Evolutionary conservation across 169 alveolate genomes (phyloP).

Genomic region (Cryptosporidium meleagridis): DNA sequence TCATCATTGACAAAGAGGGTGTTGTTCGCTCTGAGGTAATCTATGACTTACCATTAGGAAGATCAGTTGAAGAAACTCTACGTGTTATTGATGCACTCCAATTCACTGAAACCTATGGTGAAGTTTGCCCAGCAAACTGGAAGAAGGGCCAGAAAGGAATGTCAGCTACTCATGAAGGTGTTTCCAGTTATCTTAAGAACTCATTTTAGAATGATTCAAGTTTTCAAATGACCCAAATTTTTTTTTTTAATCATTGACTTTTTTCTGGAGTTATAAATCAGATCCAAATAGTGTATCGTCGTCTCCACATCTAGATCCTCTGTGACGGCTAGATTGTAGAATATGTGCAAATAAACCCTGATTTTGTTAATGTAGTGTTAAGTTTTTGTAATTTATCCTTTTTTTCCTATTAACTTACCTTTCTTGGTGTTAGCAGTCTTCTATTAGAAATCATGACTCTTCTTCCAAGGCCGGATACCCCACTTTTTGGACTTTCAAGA

Average conservation of each 20-base stretch:
- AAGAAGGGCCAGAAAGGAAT: slow-evolving; percentile 95
- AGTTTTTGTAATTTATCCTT: neutral
- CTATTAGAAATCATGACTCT: slow-evolving; percentile 39
- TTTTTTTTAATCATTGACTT: neutral
- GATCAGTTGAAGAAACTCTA: slow-evolving; percentile 95
- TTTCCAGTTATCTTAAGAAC: slow-evolving; percentile 81
- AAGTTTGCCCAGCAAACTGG: slow-evolving; percentile 99
- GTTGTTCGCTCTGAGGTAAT: slow-evolving; percentile 93
- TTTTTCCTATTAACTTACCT: slow-evolving; percentile 34
- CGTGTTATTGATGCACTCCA: slow-evolving; percentile 97
- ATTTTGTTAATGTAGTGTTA: neutral
- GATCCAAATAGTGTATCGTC: slow-evolving; percentile 72
- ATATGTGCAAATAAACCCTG: slow-evolving; percentile 44
- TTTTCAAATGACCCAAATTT: neutral
- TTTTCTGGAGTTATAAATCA: slow-evolving; percentile 6
- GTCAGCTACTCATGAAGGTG: slow-evolving; percentile 94
- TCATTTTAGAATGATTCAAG: neutral
- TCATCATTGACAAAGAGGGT: slow-evolving; percentile 96
- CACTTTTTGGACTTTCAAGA: slow-evolving; percentile 28
- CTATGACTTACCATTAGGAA: slow-evolving; percentile 99
- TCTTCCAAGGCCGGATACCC: slow-evolving; percentile 23
- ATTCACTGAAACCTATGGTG: slow-evolving; percentile 96
- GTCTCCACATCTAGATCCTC: slow-evolving; percentile 43
- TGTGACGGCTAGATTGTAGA: slow-evolving; percentile 49
- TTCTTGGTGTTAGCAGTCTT: slow-evolving; percentile 61